A percentile compares a stretch with the other conserved stretches of the same genome.
phyloP scores from a whole-genome alignment of 768 basidiomycete genomes.

The Termitomyces sp. region DNA sequence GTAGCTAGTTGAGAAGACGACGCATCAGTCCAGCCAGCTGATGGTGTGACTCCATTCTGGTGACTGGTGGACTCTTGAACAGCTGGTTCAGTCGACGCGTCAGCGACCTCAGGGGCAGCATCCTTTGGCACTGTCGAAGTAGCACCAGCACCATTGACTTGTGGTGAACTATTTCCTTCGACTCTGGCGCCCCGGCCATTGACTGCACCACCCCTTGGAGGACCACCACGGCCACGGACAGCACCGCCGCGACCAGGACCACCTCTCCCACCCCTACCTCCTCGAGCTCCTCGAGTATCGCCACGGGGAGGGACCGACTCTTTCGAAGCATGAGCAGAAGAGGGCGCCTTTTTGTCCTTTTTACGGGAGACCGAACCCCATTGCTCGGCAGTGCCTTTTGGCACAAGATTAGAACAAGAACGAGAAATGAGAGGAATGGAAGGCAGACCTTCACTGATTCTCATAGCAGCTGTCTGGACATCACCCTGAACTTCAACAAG shows the following conservation, averaged over 20 bases:
- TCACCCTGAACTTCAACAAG: constrained; percentile 69
- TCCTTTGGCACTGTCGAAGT: constrained; percentile 19
- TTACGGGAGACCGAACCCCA: constrained; percentile 85
- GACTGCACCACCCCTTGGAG: constrained; percentile 36
- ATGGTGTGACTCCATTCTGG: constrained; percentile 24
- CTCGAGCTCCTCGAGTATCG: constrained; percentile 61
- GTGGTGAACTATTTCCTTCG: constrained; percentile 27
- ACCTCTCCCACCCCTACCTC: constrained; percentile 53
- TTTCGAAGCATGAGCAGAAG: constrained; percentile 44
- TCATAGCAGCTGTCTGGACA: constrained; percentile 61
- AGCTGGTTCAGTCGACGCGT: constrained; percentile 23
- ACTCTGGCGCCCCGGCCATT: constrained; percentile 39
- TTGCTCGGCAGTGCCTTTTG: constrained; percentile 66
- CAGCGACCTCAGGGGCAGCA: constrained; percentile 12
- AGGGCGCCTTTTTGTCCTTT: constrained; percentile 76
- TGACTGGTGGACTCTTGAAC: constrained; percentile 18
- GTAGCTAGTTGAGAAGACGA: constrained; percentile 27
- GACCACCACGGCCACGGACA: constrained; percentile 46
- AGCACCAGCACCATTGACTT: constrained; percentile 21
- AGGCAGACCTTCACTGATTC: constrained; percentile 68
- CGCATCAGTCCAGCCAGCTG: constrained; percentile 28
- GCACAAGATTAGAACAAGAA: constrained; percentile 15
- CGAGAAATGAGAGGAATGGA: constrained; percentile 2
- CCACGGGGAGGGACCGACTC: constrained; percentile 46
- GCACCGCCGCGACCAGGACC: constrained; percentile 60